Conservation (phyloP, 208 protist genomes). For the Trypanosoma cruzi region DNA sequence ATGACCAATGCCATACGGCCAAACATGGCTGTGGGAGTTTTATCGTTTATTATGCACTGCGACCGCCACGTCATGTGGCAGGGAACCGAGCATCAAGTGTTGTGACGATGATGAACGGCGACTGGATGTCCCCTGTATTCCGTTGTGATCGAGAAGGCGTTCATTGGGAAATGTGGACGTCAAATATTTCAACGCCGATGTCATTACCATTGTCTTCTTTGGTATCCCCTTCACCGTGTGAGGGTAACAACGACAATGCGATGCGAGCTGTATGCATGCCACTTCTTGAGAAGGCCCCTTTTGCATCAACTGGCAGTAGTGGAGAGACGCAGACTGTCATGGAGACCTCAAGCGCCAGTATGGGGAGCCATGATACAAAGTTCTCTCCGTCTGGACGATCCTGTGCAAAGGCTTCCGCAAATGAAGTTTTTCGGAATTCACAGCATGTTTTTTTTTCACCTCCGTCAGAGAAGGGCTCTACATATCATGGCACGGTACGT, state of each 20-base stretch:
- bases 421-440: background rate
- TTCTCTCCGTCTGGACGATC: background rate
- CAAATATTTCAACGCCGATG: background rate
- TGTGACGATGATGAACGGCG: constrained; percentile 63
- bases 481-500: background rate
- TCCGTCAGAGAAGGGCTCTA: background rate
- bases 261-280: background rate
- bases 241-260: background rate
- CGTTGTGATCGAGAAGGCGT: constrained; percentile 61
- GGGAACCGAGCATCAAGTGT: constrained; percentile 47
- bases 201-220: background rate
- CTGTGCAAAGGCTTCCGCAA: constrained; percentile 1
- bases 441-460: background rate
- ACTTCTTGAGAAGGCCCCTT: background rate
- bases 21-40: constrained; percentile 88
- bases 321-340: background rate
- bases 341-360: constrained; percentile 15
- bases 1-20: constrained; percentile 69
- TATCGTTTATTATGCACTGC: constrained; percentile 84
- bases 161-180: constrained; percentile 69
- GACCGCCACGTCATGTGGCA: constrained; percentile 68
- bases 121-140: constrained; percentile 70
- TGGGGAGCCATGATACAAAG: constrained; percentile 16
- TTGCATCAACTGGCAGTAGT: background rate
- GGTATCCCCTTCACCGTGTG: background rate